Percentiles rank a stretch among this genome's conserved stretches.
Evolutionary conservation across 1,139 yeast genomes (phyloP).

Genomic region (Debaryomycetaceae sp.): DNA sequence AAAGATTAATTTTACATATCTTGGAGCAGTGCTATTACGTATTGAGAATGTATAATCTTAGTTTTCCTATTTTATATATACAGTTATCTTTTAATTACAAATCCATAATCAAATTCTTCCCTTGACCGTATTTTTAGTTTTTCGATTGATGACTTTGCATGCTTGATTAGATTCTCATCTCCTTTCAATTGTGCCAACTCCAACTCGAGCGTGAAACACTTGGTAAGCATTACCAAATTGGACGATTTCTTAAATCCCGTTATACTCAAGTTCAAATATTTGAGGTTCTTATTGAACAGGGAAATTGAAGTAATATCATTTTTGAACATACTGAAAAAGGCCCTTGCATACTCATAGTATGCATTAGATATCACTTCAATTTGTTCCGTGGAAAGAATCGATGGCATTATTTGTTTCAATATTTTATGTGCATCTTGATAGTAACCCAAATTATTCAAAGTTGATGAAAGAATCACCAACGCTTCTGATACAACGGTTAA

Average conservation of each 20-base stretch:
- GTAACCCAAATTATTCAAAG: slow-evolving; percentile 33
- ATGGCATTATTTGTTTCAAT: slow-evolving; percentile 37
- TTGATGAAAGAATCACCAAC: slow-evolving; percentile 32
- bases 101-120: slow-evolving; percentile 32
- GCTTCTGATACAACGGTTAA: slow-evolving; percentile 39
- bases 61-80: slow-evolving; percentile 4
- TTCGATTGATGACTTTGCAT: slow-evolving; percentile 29
- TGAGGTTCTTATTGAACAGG: slow-evolving; percentile 25
- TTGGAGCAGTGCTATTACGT: neutral
- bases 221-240: slow-evolving; percentile 24
- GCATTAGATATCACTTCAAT: slow-evolving; percentile 33
- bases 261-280: slow-evolving; percentile 40
- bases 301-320: slow-evolving; percentile 7
- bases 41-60: slow-evolving; percentile 3
- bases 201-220: slow-evolving; percentile 31
- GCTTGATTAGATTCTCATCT: slow-evolving; percentile 28
- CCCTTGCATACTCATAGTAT: slow-evolving; percentile 34
- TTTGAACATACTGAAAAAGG: slow-evolving; percentile 15
- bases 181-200: slow-evolving; percentile 26
- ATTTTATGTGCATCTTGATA: slow-evolving; percentile 35
- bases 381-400: slow-evolving; percentile 32
- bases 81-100: slow-evolving; percentile 7
- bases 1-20: slow-evolving; percentile 7
- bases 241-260: slow-evolving; percentile 37
- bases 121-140: slow-evolving; percentile 25